phyloP scores from a whole-genome alignment of 768 basidiomycete genomes.

The Pluteus cervinus region DNA sequence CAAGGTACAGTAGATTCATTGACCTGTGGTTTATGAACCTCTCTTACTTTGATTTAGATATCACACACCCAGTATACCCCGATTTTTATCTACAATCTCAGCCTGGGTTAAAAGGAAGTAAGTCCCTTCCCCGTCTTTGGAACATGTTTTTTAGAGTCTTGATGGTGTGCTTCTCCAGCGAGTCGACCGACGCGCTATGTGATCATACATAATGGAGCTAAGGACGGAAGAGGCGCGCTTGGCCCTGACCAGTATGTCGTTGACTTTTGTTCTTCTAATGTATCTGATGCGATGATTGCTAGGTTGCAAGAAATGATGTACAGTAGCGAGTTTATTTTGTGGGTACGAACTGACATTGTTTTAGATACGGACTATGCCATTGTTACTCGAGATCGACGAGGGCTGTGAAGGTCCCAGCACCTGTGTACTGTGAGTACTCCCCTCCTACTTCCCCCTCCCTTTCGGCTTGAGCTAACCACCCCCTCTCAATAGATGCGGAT shows the following conservation, averaged over 20 bases:
- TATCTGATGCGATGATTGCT: not conserved
- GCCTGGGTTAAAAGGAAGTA: slow-evolving; percentile 48
- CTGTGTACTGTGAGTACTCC: slow-evolving; percentile 47
- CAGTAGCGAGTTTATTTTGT: not conserved
- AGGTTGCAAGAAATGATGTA: slow-evolving; percentile 8
- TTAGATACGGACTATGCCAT: slow-evolving; percentile 40
- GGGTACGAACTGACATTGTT: slow-evolving; percentile 1
- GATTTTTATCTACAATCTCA: slow-evolving; percentile 59
- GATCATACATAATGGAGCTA: slow-evolving; percentile 42
- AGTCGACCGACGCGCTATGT: slow-evolving; percentile 45
- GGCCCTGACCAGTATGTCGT: slow-evolving; percentile 1
- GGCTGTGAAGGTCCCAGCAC: slow-evolving; percentile 53
- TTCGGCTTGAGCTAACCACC: too few species aligned
- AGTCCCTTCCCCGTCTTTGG: slow-evolving; percentile 13
- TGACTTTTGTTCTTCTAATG: not conserved
- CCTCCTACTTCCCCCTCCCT: slow-evolving; percentile 1
- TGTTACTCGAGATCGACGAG: slow-evolving; percentile 48
- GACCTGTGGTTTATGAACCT: not conserved
- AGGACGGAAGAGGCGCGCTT: slow-evolving; percentile 23
- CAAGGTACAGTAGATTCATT: slow-evolving; percentile 14
- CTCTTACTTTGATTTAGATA: slow-evolving; percentile 13
- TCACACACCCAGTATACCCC: slow-evolving; percentile 37
- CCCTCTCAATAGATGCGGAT: slow-evolving; percentile 2
- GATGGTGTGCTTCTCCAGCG: slow-evolving; percentile 6
- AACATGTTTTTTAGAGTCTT: not conserved